Conservation (phyloP, 768 basidiomycete species). For the Mrakia gelida region DNA sequence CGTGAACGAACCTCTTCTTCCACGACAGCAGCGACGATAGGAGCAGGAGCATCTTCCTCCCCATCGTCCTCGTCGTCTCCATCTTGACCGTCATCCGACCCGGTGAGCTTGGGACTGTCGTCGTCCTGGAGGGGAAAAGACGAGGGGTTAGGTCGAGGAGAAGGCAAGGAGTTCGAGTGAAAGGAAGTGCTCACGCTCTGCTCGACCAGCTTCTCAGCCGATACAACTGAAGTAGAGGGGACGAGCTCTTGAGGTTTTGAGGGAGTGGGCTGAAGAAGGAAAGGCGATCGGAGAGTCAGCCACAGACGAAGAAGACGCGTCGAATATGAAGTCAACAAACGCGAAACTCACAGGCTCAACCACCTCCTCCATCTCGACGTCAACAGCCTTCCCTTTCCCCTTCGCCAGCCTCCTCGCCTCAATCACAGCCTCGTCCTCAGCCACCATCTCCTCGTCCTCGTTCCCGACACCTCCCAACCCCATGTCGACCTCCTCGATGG, state of each 20-base stretch:
- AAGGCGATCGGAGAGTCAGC: too few relatives aligned
- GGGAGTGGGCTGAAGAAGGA: background rate
- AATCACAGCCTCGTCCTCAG: background rate
- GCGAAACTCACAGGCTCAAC: background rate
- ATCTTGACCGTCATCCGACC: conserved; percentile 1
- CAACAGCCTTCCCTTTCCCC: conserved; percentile 3
- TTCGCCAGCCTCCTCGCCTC: background rate
- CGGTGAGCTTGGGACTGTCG: background rate
- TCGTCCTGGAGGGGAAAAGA: background rate
- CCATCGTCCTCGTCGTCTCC: conserved; percentile 16
- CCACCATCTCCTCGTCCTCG: background rate
- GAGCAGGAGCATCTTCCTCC: background rate
- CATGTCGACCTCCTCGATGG: conserved; percentile 1
- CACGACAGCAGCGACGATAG: background rate
- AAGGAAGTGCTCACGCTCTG: conserved; percentile 5
- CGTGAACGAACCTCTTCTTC: background rate
- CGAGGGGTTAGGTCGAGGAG: background rate
- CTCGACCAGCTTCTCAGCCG: background rate
- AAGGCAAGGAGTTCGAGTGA: background rate
- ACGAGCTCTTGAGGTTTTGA: background rate
- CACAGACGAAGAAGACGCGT: too few relatives aligned
- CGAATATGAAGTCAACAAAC: too few relatives aligned
- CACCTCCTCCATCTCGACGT: background rate
- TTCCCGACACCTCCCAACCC: background rate
- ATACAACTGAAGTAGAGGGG: background rate